A percentile compares a stretch with the other conserved stretches of the same genome.
These are phyloP conservation scores for Cucumis hystrix DNA, from an alignment of 306 rosid genomes.

Conservation along the genomic window DNA sequence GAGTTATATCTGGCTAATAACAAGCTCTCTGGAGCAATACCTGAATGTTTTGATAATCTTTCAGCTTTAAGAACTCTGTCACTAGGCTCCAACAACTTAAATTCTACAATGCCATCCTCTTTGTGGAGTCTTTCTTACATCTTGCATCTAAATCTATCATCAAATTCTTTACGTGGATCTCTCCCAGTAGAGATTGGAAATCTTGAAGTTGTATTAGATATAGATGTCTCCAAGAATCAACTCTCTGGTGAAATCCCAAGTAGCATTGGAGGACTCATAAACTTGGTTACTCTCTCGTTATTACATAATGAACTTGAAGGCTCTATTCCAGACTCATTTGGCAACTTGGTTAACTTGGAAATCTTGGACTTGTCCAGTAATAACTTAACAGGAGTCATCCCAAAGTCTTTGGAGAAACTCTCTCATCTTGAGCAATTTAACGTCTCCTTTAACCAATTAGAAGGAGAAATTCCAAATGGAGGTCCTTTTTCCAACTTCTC, in stretches of 20 bases:
- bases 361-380: not conserved
- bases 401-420: not conserved
- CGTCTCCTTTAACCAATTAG: not conserved
- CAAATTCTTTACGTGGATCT: conserved; percentile 10
- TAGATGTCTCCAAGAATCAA: conserved; percentile 23
- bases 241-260: conserved; percentile 15
- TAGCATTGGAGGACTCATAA: not conserved
- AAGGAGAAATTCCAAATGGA: conserved; percentile 26
- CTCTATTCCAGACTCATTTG: conserved; percentile 15
- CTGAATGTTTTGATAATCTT: not conserved
- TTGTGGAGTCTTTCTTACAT: conserved; percentile 4
- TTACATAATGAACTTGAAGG: conserved; percentile 16
- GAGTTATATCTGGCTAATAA: not conserved
- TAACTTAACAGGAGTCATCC: not conserved
- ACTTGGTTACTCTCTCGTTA: conserved; percentile 14
- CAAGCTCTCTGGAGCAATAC: not conserved
- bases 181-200: conserved; percentile 14
- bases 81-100: not conserved
- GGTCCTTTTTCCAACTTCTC: conserved; percentile 12
- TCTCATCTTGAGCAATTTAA: not conserved
- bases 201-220: not conserved
- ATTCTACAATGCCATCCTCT: not conserved
- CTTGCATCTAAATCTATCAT: not conserved
- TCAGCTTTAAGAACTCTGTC: not conserved
- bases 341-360: conserved; percentile 9